Base-by-base conservation (phyloP, 768 basidiomycete species). In the Trametes villosa region DNA sequence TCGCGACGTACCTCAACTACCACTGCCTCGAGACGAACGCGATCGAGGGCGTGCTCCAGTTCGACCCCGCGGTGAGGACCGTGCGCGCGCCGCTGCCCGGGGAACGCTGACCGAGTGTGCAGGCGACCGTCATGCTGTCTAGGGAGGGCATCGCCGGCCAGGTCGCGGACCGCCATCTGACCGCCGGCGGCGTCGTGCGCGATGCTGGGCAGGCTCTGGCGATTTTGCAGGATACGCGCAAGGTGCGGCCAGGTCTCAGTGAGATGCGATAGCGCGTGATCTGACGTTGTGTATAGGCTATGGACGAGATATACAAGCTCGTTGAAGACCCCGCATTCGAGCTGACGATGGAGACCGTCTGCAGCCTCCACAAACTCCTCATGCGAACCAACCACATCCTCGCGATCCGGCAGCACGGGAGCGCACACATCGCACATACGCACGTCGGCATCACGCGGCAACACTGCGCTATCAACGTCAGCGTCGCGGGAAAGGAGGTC, bases 351-450 rank as follows among this genome's bases (percentile, higher is more conserved):
- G 52, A 51, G 55, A 53, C 49, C 26, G 56, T 62, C 27, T 62
- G 61, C 44, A 38, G 22, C 18, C 49, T 62, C 18, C 61, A 62
- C 56, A 51, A 56, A 20, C 40, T 42, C 12, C 50, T 62, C 49
- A 57, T 62, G 61, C 61, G 61, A 44, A 50, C 54, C 24, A 57
- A 51, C 50, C 61, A 56, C 24, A 56, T 62, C 22, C 49, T 62
- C 30, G 47, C 49, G 20, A 22, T 57, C 15, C 48, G 49, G 45
- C 36, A 45, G 17, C 55, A 51, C 44, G 61, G 42, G 42, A 52
- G 30, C 12, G 29, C 47, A 1, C 44, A 34, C 9, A 11, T 57
- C 8, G 45, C 49, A 9, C 51, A 57, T 44, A 52, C 52, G 13
- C 55, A 62, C 27, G 49, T 53, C 20, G 61, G 61, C 15, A n/a